phyloP scores from a whole-genome alignment of 805 yeast species.

The Teunomyces panamensis region DNA sequence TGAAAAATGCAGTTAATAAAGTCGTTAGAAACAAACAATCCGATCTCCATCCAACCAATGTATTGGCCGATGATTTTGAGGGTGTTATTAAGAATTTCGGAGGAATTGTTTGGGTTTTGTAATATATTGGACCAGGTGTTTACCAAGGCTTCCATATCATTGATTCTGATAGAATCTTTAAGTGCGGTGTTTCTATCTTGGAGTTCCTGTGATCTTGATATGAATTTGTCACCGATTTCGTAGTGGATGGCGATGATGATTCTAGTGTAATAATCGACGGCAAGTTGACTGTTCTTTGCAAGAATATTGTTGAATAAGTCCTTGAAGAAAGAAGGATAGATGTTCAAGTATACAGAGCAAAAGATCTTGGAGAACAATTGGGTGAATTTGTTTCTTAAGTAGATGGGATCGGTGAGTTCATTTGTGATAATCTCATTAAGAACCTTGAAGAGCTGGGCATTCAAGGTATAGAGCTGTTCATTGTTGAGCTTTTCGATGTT shows the following conservation, averaged over 20 bases:
- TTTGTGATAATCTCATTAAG: conserved; percentile 22
- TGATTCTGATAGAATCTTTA: conserved; percentile 77
- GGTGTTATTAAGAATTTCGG: conserved; percentile 54
- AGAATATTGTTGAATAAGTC: conserved; percentile 23
- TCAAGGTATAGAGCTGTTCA: conserved; percentile 46
- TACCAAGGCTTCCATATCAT: conserved; percentile 68
- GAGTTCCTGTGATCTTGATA: conserved; percentile 60
- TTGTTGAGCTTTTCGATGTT: conserved; percentile 43
- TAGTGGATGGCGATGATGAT: conserved; percentile 74
- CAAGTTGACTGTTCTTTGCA: conserved; percentile 26
- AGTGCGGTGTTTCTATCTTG: conserved; percentile 65
- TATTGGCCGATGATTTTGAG: conserved; percentile 75
- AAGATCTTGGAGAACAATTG: conserved; percentile 33
- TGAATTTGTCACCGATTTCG: conserved; percentile 91
- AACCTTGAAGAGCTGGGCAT: conserved; percentile 47
- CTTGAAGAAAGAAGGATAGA: conserved; percentile 32
- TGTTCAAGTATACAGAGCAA: conserved; percentile 31
- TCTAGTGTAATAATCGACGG: conserved; percentile 71
- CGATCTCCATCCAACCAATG: conserved; percentile 90
- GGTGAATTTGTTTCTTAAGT: conserved; percentile 36
- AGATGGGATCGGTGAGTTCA: conserved; percentile 22
- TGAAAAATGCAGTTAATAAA: conserved; percentile 57
- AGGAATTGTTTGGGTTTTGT: conserved; percentile 27
- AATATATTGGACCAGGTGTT: conserved; percentile 65
- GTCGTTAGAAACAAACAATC: conserved; percentile 61